Evolutionary conservation across 495 filamentous ascomycete genomes (phyloP).

Genomic region (Neurospora sp.): DNA sequence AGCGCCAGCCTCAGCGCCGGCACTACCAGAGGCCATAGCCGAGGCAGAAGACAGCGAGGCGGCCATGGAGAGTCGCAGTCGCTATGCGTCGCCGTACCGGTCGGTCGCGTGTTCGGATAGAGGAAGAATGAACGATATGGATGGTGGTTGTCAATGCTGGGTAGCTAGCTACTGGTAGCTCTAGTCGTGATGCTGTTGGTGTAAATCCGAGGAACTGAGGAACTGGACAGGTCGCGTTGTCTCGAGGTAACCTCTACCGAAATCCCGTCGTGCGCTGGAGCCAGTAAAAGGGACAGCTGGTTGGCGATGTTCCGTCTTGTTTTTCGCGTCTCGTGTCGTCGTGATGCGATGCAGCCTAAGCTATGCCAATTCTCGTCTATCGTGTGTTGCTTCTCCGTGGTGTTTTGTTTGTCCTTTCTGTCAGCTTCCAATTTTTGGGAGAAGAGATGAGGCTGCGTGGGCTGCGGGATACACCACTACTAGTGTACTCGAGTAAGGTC

Average conservation of each 20-base stretch:
- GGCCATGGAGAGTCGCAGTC: conserved; percentile 15
- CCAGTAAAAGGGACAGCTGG: background rate
- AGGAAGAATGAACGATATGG: background rate
- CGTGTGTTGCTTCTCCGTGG: background rate
- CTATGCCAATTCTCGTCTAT: background rate
- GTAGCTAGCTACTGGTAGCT: background rate
- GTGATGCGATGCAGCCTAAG: background rate
- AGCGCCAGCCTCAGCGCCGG: conserved; percentile 4
- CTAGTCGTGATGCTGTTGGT: background rate
- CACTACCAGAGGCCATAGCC: conserved; percentile 3
- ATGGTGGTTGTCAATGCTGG: background rate
- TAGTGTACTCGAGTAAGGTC: background rate
- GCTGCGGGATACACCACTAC: background rate
- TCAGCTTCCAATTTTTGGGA: background rate
- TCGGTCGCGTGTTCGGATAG: background rate
- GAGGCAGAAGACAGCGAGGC: conserved; percentile 16
- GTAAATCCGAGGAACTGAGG: background rate
- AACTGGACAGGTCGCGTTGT: background rate
- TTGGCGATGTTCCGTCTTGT: background rate
- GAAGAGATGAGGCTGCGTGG: background rate
- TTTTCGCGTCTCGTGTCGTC: background rate
- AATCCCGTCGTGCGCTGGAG: background rate
- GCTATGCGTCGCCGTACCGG: background rate
- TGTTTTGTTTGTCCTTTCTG: background rate
- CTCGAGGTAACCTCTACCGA: background rate